These are phyloP conservation scores for Colletotrichum godetiae DNA, from an alignment of 2,329 filamentous ascomycete species.

Conservation along the genomic window DNA sequence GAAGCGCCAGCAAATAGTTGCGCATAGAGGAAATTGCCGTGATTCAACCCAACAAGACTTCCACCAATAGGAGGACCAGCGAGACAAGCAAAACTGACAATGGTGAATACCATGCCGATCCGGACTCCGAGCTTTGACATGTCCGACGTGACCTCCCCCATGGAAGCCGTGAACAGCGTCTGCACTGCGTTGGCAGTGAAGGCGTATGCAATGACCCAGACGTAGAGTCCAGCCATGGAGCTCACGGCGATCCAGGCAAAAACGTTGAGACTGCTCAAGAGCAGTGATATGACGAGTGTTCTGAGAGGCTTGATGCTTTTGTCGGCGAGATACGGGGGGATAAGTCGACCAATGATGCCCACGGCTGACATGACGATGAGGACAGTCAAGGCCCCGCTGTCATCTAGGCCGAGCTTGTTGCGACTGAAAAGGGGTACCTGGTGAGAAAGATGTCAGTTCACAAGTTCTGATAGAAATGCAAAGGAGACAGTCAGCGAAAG, in stretches of 20 bases:
- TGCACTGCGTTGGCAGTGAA: slow-evolving; percentile 53
- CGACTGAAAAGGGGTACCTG: slow-evolving; percentile 27
- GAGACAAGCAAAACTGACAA: slow-evolving; percentile 50
- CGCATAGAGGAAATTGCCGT: slow-evolving; percentile 16
- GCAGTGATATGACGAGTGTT: slow-evolving; percentile 29
- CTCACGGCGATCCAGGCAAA: slow-evolving; percentile 50
- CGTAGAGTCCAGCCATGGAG: slow-evolving; percentile 46
- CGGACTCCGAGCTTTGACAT: slow-evolving; percentile 53
- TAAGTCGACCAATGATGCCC: slow-evolving; percentile 34
- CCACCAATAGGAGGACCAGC: slow-evolving; percentile 54
- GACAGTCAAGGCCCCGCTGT: slow-evolving; percentile 29
- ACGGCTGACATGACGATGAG: slow-evolving; percentile 36
- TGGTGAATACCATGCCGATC: slow-evolving; percentile 54
- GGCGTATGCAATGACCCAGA: slow-evolving; percentile 38
- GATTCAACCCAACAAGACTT: slow-evolving; percentile 51
- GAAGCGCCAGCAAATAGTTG: slow-evolving; percentile 24
- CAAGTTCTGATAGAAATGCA: neutral
- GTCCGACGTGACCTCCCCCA: slow-evolving; percentile 51
- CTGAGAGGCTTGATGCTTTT: slow-evolving; percentile 36
- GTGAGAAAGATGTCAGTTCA: neutral
- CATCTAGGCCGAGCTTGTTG: neutral
- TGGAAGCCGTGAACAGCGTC: slow-evolving; percentile 51
- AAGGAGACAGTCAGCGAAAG: neutral
- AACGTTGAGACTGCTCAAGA: slow-evolving; percentile 27
- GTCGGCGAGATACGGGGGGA: slow-evolving; percentile 37